phyloP scores from a whole-genome alignment of 495 filamentous ascomycete genomes.

The Talaromyces thailandensis region DNA sequence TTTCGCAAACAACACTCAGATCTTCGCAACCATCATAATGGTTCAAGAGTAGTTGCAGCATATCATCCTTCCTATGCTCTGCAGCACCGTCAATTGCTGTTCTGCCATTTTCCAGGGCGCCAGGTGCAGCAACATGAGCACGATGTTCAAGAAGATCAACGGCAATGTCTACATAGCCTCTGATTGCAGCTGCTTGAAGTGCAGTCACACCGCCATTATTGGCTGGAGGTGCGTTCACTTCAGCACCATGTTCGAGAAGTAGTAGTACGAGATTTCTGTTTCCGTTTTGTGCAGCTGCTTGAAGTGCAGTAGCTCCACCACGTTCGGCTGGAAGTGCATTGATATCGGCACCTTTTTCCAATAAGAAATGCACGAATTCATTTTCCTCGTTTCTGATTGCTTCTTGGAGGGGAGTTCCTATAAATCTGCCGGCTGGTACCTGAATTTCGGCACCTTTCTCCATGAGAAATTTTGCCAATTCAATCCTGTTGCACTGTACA shows the following conservation, averaged over 20 bases:
- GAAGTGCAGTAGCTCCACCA: slow-evolving; percentile 14
- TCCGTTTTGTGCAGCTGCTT: slow-evolving; percentile 17
- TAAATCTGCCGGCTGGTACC: neutral
- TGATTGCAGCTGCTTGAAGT: slow-evolving; percentile 9
- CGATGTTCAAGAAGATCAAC: slow-evolving; percentile 12
- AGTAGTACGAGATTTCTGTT: slow-evolving; percentile 52
- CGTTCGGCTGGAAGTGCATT: slow-evolving; percentile 15
- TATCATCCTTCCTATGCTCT: slow-evolving; percentile 30
- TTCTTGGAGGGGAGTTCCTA: slow-evolving; percentile 3
- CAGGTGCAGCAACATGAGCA: slow-evolving; percentile 19
- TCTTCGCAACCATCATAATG: slow-evolving; percentile 9
- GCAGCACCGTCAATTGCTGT: slow-evolving; percentile 33
- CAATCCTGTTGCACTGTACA: slow-evolving; percentile 11
- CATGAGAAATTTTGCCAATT: slow-evolving; percentile 9
- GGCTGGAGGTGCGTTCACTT: slow-evolving; percentile 50
- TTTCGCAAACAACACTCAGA: slow-evolving; percentile 9
- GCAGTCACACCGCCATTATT: slow-evolving; percentile 20
- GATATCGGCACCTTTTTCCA: slow-evolving; percentile 9
- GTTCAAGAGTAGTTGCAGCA: slow-evolving; percentile 31
- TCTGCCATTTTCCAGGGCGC: slow-evolving; percentile 16
- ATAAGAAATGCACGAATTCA: slow-evolving; percentile 2
- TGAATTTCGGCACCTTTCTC: slow-evolving; percentile 16
- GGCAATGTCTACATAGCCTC: slow-evolving; percentile 10
- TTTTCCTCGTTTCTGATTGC: neutral
- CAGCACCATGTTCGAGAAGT: slow-evolving; percentile 24